Evolutionary conservation across 106 monocot species (phyloP).

Genomic region (Acorus calamus): DNA sequence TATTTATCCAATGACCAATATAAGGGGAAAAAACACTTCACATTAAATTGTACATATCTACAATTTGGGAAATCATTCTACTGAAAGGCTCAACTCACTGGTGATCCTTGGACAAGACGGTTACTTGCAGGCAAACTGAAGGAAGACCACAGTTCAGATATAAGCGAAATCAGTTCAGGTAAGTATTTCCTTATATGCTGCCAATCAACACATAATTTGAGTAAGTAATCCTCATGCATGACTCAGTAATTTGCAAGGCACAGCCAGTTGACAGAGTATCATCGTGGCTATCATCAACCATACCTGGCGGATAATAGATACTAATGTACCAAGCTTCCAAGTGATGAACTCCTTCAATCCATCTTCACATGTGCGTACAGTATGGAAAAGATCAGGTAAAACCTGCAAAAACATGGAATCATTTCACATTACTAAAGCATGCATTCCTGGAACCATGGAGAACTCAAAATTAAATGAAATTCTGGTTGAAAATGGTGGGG

Average conservation of each 20-base stretch:
- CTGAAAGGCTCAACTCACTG: conserved; percentile 37
- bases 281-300: background rate
- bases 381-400: conserved; percentile 83
- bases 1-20: background rate
- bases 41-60: too few relatives aligned
- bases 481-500: too few relatives aligned
- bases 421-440: background rate
- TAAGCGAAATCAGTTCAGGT: conserved; percentile 60
- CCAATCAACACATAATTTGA: background rate
- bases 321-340: conserved; percentile 96
- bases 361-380: conserved; percentile 90
- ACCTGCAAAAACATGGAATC: conserved; percentile 37
- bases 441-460: too few relatives aligned
- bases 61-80: background rate
- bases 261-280: background rate
- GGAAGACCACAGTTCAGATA: conserved; percentile 76
- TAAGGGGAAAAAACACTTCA: too few relatives aligned
- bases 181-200: conserved; percentile 97
- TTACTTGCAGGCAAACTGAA: conserved; percentile 61
- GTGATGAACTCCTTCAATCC: conserved; percentile 89
- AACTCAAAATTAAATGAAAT: too few relatives aligned
- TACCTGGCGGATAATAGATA: conserved; percentile 98
- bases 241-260: background rate
- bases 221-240: conserved; percentile 2
- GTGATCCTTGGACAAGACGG: conserved; percentile 66